phyloP scores from a whole-genome alignment of 2,329 filamentous ascomycete genomes.

The Dothiorella sarmentorum region DNA sequence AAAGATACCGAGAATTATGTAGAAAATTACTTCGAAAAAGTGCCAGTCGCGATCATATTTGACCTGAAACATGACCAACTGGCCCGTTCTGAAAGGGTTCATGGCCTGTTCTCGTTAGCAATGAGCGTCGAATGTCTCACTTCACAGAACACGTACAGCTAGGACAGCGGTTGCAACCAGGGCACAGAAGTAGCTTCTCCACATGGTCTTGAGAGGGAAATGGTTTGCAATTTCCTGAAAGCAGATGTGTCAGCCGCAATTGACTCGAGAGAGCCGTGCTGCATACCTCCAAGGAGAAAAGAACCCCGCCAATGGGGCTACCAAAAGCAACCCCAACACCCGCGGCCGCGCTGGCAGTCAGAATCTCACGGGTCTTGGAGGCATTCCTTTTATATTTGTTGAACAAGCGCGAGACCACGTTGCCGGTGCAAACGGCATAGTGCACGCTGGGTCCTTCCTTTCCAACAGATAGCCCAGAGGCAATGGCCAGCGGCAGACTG shows the following conservation, averaged over 20 bases:
- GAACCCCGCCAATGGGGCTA: slow-evolving; percentile 91
- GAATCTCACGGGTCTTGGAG: slow-evolving; percentile 88
- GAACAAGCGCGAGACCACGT: slow-evolving; percentile 91
- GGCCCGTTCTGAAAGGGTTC: slow-evolving; percentile 96
- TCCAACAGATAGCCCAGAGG: slow-evolving; percentile 87
- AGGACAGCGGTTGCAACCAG: slow-evolving; percentile 90
- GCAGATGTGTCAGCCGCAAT: slow-evolving; percentile 28
- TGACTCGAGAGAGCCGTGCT: not conserved
- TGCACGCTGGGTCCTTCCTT: slow-evolving; percentile 99
- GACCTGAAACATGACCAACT: slow-evolving; percentile 99
- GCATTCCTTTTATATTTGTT: slow-evolving; percentile 89
- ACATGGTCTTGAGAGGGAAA: slow-evolving; percentile 95
- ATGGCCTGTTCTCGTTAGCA: slow-evolving; percentile 57
- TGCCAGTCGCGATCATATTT: slow-evolving; percentile 95
- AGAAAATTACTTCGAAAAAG: slow-evolving; percentile 94
- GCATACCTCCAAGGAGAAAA: slow-evolving; percentile 80
- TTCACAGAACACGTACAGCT: slow-evolving; percentile 49
- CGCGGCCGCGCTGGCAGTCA: slow-evolving; percentile 90
- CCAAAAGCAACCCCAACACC: slow-evolving; percentile 96
- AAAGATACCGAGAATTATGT: slow-evolving; percentile 85
- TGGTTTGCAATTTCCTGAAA: slow-evolving; percentile 82
- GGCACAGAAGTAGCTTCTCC: slow-evolving; percentile 97
- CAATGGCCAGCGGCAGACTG: slow-evolving; percentile 85
- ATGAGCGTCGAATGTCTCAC: not conserved
- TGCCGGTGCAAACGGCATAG: slow-evolving; percentile 95